These are phyloP conservation scores for Chlorella sp. DNA, from an alignment of 139 green algal genomes.

Conservation along the genomic window DNA sequence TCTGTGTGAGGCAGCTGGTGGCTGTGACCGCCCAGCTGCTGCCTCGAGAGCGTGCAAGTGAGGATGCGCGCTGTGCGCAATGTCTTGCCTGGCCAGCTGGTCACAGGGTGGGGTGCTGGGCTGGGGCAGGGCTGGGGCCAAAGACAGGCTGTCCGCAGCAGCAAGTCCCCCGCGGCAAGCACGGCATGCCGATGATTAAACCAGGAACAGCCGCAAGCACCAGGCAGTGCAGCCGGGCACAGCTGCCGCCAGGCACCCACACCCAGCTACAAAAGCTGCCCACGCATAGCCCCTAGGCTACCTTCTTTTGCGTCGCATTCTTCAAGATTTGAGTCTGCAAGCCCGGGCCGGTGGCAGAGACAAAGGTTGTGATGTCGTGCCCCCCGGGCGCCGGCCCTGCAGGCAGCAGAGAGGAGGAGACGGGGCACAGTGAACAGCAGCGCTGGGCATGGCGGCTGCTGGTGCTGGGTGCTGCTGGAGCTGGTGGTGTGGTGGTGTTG, in stretches of 20 bases:
- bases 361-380: constrained; percentile 56
- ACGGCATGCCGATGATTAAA: neutral
- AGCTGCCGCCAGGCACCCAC: neutral
- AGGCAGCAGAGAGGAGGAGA: neutral
- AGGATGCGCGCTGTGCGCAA: too few species aligned
- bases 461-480: neutral
- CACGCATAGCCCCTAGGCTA: neutral
- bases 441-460: neutral
- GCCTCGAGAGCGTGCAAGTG: too few species aligned
- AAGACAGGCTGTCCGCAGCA: too few species aligned
- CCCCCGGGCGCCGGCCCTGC: constrained; percentile 8
- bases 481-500: neutral
- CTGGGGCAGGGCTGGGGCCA: too few species aligned
- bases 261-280: neutral
- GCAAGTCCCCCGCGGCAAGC: too few species aligned
- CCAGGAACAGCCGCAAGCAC: too few species aligned
- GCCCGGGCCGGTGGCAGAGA: constrained; percentile 54
- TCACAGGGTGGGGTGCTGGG: too few species aligned
- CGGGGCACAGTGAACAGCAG: neutral
- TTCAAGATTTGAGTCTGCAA: constrained; percentile 53
- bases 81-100: too few species aligned
- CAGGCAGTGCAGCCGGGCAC: neutral
- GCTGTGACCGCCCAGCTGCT: too few species aligned
- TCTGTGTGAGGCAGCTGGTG: too few species aligned
- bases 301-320: constrained; percentile 50